Conservation (phyloP, 805 yeast genomes). For the Candida sakaeoensis region DNA sequence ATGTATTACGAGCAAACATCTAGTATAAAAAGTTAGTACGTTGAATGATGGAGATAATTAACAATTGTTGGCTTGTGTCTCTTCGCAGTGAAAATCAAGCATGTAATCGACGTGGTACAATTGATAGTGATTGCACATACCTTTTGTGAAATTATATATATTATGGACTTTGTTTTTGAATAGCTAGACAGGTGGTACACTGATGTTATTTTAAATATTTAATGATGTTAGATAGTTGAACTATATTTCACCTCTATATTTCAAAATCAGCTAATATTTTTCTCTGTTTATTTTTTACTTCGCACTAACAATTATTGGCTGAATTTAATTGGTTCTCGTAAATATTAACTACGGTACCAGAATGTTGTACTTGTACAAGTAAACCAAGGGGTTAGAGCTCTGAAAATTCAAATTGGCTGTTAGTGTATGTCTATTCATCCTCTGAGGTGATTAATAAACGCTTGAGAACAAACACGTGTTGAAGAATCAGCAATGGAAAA, state of each 20-base stretch:
- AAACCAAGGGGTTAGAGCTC: too few relatives aligned
- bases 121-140: background rate
- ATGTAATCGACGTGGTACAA: background rate
- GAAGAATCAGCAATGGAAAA: too few relatives aligned
- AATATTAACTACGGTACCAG: background rate
- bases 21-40: slow-evolving; percentile 7
- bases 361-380: background rate
- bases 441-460: too few relatives aligned
- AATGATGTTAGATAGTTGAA: background rate
- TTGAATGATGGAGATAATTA: background rate
- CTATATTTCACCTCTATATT: slow-evolving; percentile 1
- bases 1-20: slow-evolving; percentile 34
- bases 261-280: slow-evolving; percentile 10
- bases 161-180: background rate
- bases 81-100: background rate
- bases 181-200: background rate
- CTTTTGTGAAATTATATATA: background rate
- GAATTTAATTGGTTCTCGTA: slow-evolving; percentile 9
- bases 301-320: slow-evolving; percentile 8
- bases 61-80: background rate
- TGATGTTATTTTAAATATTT: background rate
- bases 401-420: too few relatives aligned
- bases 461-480: too few relatives aligned
- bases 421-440: too few relatives aligned
- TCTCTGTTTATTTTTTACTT: slow-evolving; percentile 7